Conservation (phyloP, 202 grass and related monocot genomes). For the Sporobolus alterniflorus region DNA sequence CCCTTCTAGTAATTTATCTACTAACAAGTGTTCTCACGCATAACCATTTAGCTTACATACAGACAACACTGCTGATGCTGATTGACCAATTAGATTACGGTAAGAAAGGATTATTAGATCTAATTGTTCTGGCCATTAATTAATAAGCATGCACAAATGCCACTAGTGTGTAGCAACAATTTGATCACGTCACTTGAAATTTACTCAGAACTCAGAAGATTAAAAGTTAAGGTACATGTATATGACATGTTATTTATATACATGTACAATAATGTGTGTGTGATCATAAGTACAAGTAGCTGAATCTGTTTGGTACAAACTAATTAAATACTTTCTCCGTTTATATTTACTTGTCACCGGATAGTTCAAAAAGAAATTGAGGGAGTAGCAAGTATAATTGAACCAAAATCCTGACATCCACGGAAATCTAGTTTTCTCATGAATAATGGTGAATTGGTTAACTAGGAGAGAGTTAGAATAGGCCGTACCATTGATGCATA, state of each 20-base stretch:
- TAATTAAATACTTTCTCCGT: too few relatives aligned
- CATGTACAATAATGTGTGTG: not conserved
- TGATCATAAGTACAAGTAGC: not conserved
- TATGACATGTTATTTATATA: not conserved
- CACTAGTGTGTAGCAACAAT: not conserved
- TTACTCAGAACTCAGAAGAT: not conserved
- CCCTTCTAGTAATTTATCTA: not conserved
- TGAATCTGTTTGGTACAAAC: too few relatives aligned
- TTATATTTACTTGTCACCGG: too few relatives aligned
- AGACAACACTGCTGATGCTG: not conserved
- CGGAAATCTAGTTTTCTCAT: not conserved
- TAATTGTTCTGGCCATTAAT: not conserved
- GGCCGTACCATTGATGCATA: not conserved
- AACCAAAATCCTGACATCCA: not conserved
- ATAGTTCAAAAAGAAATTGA: too few relatives aligned
- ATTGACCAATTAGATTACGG: not conserved
- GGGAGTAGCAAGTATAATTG: not conserved
- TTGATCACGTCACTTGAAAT: not conserved
- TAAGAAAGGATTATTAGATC: too few relatives aligned
- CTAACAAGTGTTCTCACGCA: not conserved
- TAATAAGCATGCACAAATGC: not conserved
- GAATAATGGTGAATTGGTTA: not conserved
- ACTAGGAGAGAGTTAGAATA: not conserved
- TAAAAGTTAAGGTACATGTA: not conserved
- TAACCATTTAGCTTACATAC: not conserved